Conservation (phyloP, 1,139 yeast species). For the Kodamaea derodonti region DNA sequence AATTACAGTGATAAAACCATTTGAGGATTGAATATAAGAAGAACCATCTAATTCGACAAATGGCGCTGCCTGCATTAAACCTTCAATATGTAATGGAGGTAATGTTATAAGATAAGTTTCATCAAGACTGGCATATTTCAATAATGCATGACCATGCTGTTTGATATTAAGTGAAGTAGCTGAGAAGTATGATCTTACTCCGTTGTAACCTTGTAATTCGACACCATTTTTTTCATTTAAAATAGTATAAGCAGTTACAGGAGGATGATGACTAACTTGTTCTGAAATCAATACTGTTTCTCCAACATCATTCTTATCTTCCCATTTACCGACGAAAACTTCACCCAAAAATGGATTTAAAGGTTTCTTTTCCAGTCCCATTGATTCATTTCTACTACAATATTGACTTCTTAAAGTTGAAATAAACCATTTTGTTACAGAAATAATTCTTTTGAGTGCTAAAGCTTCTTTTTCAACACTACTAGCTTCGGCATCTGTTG, state of each 20-base stretch:
- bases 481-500: slow-evolving; percentile 25
- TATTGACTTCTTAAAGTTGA: slow-evolving; percentile 90
- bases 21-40: slow-evolving; percentile 74
- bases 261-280: slow-evolving; percentile 96
- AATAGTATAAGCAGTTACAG: slow-evolving; percentile 84
- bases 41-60: slow-evolving; percentile 87
- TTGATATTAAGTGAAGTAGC: slow-evolving; percentile 76
- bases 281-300: slow-evolving; percentile 77
- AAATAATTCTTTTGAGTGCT: slow-evolving; percentile 61
- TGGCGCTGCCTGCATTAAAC: slow-evolving; percentile 84
- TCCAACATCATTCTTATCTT: slow-evolving; percentile 43
- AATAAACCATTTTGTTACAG: slow-evolving; percentile 87
- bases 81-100: slow-evolving; percentile 96
- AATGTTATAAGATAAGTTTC: slow-evolving; percentile 80
- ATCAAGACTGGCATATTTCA: slow-evolving; percentile 50
- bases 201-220: slow-evolving; percentile 80
- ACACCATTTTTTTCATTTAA: slow-evolving; percentile 68
- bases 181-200: slow-evolving; percentile 79
- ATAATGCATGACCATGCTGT: slow-evolving; percentile 87
- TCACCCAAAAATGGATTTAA: slow-evolving; percentile 94
- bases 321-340: slow-evolving; percentile 87
- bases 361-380: slow-evolving; percentile 95
- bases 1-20: slow-evolving; percentile 69
- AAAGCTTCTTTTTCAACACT: slow-evolving; percentile 43
- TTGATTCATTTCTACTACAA: slow-evolving; percentile 83